A percentile compares a stretch with the other conserved stretches of the same genome.
These are phyloP conservation scores for Juncus inflexus DNA, from an alignment of 176 grass and related monocot genomes.

Conservation along the genomic window DNA sequence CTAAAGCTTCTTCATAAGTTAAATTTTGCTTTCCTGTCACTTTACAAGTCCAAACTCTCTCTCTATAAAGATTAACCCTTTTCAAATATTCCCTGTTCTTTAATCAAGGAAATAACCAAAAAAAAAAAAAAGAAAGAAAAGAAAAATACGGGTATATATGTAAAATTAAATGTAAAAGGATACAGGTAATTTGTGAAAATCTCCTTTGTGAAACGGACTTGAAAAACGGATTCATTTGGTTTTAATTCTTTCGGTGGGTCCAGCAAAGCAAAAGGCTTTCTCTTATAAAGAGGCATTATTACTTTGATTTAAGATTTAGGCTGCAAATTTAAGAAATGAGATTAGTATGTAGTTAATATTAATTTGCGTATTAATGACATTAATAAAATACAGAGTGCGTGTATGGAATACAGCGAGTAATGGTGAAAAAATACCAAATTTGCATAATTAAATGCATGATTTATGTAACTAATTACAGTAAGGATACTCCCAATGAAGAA, in stretches of 20 bases:
- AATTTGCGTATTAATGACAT: not conserved
- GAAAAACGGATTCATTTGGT: conserved; percentile 59
- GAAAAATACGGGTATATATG: not conserved
- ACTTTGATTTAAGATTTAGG: conserved; percentile 10
- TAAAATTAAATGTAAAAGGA: conserved; percentile 45
- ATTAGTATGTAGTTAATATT: conserved; percentile 3
- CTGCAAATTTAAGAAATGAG: conserved; percentile 10
- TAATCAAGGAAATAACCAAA: conserved; percentile 42
- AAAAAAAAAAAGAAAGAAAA: not conserved
- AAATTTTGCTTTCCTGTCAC: conserved; percentile 74
- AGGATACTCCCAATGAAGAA: no score
- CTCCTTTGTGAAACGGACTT: conserved; percentile 83
- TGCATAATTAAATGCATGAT: not conserved
- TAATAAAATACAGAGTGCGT: not conserved
- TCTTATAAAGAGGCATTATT: conserved; percentile 83
- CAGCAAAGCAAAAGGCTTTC: conserved; percentile 49
- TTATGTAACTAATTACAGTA: no score
- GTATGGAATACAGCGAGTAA: not conserved
- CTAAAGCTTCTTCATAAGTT: conserved; percentile 90
- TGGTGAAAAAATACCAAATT: conserved; percentile 3
- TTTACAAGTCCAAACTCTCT: conserved; percentile 79
- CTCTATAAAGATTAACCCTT: conserved; percentile 65
- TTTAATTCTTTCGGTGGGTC: conserved; percentile 59
- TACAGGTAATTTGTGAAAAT: conserved; percentile 85
- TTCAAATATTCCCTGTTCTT: conserved; percentile 70